Evolutionary conservation across 495 filamentous ascomycete species (phyloP).

Genomic region (Penicillium crystallinum): DNA sequence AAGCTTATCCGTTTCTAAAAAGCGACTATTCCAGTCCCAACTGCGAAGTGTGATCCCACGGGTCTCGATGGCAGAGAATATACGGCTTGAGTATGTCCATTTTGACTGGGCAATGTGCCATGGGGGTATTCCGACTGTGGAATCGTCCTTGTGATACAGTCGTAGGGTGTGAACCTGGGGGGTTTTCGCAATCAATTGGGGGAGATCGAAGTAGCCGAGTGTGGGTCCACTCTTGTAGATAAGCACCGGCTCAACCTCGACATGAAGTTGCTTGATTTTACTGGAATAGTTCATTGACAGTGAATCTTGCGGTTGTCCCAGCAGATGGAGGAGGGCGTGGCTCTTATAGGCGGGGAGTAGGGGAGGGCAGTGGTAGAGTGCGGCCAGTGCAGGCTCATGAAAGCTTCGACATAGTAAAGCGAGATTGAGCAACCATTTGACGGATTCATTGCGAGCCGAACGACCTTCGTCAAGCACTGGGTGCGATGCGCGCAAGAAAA

Average conservation of each 20-base stretch:
- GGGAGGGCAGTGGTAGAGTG: slow-evolving; percentile 65
- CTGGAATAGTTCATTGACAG: slow-evolving; percentile 52
- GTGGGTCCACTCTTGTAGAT: slow-evolving; percentile 40
- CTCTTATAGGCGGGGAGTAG: slow-evolving; percentile 47
- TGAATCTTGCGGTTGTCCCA: slow-evolving; percentile 37
- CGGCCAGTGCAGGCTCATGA: slow-evolving; percentile 67
- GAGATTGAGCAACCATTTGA: slow-evolving; percentile 56
- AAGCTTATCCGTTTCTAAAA: slow-evolving; percentile 46
- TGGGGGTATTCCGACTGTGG: slow-evolving; percentile 22
- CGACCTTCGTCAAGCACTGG: slow-evolving; percentile 51
- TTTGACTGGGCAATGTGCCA: slow-evolving; percentile 34
- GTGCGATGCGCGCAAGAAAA: slow-evolving; percentile 61
- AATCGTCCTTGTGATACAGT: slow-evolving; percentile 39
- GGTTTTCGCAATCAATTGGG: slow-evolving; percentile 34
- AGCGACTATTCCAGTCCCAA: slow-evolving; percentile 77
- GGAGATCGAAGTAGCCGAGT: slow-evolving; percentile 44
- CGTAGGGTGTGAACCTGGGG: slow-evolving; percentile 39
- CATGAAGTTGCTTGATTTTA: slow-evolving; percentile 64
- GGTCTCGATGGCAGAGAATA: slow-evolving; percentile 53
- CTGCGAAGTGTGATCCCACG: slow-evolving; percentile 48
- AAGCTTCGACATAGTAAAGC: slow-evolving; percentile 61
- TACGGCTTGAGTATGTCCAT: slow-evolving; percentile 56
- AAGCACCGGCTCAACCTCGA: slow-evolving; percentile 53
- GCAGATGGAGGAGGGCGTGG: slow-evolving; percentile 43
- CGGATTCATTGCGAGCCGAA: slow-evolving; percentile 34